phyloP scores from a whole-genome alignment of 2,329 filamentous ascomycete genomes.

The Fusarium haematococcum region DNA sequence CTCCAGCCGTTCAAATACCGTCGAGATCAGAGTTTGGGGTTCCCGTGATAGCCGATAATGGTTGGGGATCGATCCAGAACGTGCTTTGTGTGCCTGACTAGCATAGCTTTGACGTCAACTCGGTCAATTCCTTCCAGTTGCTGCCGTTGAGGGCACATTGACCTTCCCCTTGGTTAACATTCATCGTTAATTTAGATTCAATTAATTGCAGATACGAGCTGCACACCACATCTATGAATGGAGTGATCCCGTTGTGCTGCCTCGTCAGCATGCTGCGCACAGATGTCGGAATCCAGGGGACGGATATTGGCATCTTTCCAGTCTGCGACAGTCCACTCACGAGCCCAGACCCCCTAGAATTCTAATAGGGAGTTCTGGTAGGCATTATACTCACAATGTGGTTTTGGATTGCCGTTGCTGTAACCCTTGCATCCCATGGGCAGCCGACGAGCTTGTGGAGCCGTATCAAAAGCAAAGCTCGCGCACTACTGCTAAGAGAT shows the following conservation, averaged over 20 bases:
- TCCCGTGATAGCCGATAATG: neutral
- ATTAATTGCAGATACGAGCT: neutral
- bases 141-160: neutral
- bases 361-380: no score
- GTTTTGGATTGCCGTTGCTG: no score
- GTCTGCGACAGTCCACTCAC: no score
- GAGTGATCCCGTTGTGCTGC: neutral
- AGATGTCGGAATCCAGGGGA: neutral
- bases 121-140: neutral
- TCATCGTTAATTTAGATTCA: neutral
- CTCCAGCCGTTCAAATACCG: neutral
- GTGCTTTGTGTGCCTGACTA: neutral
- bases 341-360: no score
- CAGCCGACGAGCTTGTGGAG: no score
- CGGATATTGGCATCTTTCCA: no score
- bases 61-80: neutral
- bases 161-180: neutral
- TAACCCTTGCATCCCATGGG: no score
- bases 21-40: neutral
- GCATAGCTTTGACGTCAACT: neutral
- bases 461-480: no score
- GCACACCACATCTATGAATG: rapidly evolving
- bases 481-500: no score
- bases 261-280: neutral
- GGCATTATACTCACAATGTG: no score